Evolutionary conservation across 148 eudicot genomes (phyloP).

Genomic region (Bassia scoparia): DNA sequence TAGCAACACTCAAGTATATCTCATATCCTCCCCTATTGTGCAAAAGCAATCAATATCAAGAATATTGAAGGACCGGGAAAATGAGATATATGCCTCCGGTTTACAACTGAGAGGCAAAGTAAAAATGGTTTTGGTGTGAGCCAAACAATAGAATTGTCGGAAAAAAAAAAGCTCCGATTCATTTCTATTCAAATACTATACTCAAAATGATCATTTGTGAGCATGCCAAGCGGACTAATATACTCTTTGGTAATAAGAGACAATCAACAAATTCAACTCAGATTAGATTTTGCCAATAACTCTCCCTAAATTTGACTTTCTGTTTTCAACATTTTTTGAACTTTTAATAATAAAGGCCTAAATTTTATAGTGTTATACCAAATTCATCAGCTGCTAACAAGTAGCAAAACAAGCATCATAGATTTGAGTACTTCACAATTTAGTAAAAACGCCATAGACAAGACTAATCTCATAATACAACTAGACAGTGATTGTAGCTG

Average conservation of each 20-base stretch:
- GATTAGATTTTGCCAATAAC: background rate
- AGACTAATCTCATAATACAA: background rate
- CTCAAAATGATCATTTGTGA: background rate
- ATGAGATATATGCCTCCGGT: constrained; percentile 3
- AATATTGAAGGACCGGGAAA: background rate
- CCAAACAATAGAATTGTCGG: constrained; percentile 16
- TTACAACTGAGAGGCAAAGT: background rate
- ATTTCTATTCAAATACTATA: constrained; percentile 11
- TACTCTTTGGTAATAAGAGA: constrained; percentile 5
- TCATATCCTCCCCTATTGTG: background rate
- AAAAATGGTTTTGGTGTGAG: constrained; percentile 9
- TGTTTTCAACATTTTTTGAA: background rate
- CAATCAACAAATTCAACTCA: background rate
- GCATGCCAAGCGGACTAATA: constrained; percentile 10
- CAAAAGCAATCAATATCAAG: background rate
- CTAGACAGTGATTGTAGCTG: background rate
- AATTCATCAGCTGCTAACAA: background rate
- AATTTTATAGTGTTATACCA: background rate
- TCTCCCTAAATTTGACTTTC: background rate
- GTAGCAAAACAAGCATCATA: background rate
- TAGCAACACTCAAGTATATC: background rate
- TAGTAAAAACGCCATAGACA: background rate
- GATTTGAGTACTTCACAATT: background rate
- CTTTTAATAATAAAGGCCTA: background rate
- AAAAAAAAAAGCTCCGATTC: background rate